Evolutionary conservation across 805 yeast species (phyloP).

Genomic region (Candida jianshihensis): DNA sequence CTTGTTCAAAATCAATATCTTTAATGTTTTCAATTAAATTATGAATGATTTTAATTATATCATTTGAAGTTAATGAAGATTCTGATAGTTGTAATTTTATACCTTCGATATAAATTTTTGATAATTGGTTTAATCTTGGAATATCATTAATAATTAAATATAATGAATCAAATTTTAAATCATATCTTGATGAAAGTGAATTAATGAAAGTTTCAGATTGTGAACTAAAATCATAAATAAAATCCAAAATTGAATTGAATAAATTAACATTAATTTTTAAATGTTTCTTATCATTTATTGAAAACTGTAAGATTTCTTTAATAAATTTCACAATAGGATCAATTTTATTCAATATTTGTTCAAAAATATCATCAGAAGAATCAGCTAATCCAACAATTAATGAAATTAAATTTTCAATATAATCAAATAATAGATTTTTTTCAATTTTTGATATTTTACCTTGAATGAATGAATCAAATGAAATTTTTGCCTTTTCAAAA

Average conservation of each 20-base stretch:
- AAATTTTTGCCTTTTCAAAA: constrained; percentile 41
- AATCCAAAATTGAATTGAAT: constrained; percentile 47
- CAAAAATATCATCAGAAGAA: constrained; percentile 56
- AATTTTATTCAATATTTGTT: constrained; percentile 26
- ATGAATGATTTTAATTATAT: constrained; percentile 20
- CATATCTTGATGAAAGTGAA: constrained; percentile 11
- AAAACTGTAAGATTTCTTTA: constrained; percentile 23
- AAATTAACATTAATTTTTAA: constrained; percentile 34
- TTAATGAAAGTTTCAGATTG: constrained; percentile 49
- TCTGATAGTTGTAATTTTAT: constrained; percentile 31
- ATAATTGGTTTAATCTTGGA: constrained; percentile 24
- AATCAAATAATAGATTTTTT: constrained; percentile 49
- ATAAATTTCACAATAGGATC: constrained; percentile 21
- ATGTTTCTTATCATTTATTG: constrained; percentile 17
- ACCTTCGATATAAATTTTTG: constrained; percentile 30
- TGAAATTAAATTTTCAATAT: constrained; percentile 66
- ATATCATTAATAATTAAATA: constrained; percentile 6
- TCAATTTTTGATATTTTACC: constrained; percentile 31
- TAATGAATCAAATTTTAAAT: constrained; percentile 10
- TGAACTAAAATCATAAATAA: constrained; percentile 52
- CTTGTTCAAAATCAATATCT: constrained; percentile 24
- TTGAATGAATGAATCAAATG: constrained; percentile 36
- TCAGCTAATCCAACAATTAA: constrained; percentile 60
- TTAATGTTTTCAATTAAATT: constrained; percentile 23
- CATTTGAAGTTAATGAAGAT: constrained; percentile 15